These are phyloP conservation scores for Russula dissimulans DNA, from an alignment of 768 basidiomycete genomes.

Conservation along the genomic window DNA sequence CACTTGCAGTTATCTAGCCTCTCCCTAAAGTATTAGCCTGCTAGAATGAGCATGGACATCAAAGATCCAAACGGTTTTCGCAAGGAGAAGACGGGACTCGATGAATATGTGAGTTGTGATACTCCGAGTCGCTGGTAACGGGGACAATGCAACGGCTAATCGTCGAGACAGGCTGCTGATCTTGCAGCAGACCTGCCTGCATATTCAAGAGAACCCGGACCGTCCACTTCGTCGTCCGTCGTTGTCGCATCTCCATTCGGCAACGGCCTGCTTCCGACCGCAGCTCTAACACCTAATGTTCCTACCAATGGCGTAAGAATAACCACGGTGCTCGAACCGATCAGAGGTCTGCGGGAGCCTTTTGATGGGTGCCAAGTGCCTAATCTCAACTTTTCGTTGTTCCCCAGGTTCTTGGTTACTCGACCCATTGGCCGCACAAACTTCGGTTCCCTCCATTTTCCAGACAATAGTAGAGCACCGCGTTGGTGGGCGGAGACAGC, in stretches of 20 bases:
- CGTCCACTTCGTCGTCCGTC: background rate
- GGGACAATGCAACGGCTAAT: background rate
- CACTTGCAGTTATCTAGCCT: background rate
- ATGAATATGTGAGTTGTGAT: background rate
- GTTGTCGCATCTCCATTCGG: background rate
- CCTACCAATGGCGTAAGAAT: conserved; percentile 5
- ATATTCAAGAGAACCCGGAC: background rate
- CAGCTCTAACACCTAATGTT: background rate
- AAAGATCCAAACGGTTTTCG: background rate
- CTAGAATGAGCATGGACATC: background rate
- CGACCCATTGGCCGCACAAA: conserved; percentile 5
- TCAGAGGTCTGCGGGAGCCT: conserved; percentile 3
- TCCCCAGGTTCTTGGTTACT: conserved; percentile 14
- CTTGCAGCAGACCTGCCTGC: background rate
- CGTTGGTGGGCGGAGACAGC: conserved; percentile 1
- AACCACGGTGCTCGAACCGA: conserved; percentile 3
- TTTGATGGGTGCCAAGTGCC: background rate
- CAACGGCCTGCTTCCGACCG: background rate
- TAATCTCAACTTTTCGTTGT: background rate
- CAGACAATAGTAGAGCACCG: background rate
- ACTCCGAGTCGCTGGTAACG: background rate
- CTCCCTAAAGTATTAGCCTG: background rate
- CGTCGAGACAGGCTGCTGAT: background rate
- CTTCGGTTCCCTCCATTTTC: background rate
- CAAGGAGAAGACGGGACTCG: background rate